phyloP scores from a whole-genome alignment of 2,329 filamentous ascomycete genomes.

The Hyphodiscus sp. region DNA sequence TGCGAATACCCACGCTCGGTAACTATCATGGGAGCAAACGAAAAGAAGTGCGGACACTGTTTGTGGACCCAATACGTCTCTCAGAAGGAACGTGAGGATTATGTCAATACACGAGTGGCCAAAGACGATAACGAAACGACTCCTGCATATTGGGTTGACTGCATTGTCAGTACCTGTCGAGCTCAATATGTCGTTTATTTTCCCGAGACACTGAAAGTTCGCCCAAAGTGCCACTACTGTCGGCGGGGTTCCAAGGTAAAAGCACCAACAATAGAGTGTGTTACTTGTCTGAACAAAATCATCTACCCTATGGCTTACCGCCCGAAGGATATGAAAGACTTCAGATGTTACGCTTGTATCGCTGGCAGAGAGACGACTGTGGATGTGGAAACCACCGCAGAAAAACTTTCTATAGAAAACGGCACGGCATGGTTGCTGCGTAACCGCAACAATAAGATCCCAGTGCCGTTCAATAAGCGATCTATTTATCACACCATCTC shows the following conservation, averaged over 20 bases:
- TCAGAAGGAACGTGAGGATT: constrained; percentile 1
- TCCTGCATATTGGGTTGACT: constrained; percentile 15
- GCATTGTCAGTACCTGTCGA: constrained; percentile 12
- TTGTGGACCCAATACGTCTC: constrained; percentile 4
- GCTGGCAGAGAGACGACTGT: constrained; percentile 9
- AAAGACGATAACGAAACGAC: constrained; percentile 11
- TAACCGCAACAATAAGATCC: constrained; percentile 10
- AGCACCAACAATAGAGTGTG: constrained; percentile 12
- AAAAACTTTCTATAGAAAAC: constrained; percentile 7
- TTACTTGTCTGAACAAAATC: constrained; percentile 12
- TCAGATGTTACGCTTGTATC: constrained; percentile 13
- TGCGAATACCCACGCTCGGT: constrained; percentile 16
- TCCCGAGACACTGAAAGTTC: constrained; percentile 11
- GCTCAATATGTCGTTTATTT: constrained; percentile 18
- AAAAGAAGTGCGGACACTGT: constrained; percentile 15
- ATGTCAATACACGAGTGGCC: constrained; percentile 5
- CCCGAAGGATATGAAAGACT: constrained; percentile 4
- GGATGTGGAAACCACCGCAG: constrained; percentile 11
- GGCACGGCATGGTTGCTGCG: constrained; percentile 10
- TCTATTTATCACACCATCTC: constrained; percentile 14
- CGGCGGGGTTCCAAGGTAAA: constrained; percentile 4
- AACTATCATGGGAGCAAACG: constrained; percentile 14
- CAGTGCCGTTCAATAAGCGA: constrained; percentile 10
- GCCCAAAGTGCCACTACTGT: constrained; percentile 18
- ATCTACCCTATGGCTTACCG: constrained; percentile 13